Conservation (phyloP, 495 filamentous ascomycete species). For the Podospora australis region DNA sequence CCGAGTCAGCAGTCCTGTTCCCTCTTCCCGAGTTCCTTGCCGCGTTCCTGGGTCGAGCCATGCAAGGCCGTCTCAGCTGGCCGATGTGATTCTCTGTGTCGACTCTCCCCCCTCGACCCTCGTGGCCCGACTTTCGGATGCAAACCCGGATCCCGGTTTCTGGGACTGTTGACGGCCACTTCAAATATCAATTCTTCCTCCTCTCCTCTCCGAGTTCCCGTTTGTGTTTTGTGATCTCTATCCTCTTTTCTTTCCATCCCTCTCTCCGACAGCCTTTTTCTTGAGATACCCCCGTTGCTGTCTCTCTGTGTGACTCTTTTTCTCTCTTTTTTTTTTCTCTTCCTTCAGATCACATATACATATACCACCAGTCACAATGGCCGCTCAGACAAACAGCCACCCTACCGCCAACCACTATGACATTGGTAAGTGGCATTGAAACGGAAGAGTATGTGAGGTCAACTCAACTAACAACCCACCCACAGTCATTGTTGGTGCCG, state of each 20-base stretch:
- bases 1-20: conserved; percentile 5
- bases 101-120: conserved; percentile 1
- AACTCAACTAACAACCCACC: background rate
- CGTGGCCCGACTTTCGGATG: conserved; percentile 18
- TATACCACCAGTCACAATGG: conserved; percentile 14
- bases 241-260: conserved; percentile 1
- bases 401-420: conserved; percentile 25
- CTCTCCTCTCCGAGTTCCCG: background rate
- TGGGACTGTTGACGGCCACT: background rate
- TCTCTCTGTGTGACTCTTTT: background rate
- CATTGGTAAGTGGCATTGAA: conserved; percentile 23
- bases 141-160: conserved; percentile 18
- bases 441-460: background rate
- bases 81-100: no score
- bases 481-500: conserved; percentile 79
- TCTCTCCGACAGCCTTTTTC: background rate
- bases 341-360: conserved; percentile 7
- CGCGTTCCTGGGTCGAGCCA: conserved; percentile 15
- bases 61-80: conserved; percentile 4
- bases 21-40: conserved; percentile 23
- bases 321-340: conserved; percentile 1
- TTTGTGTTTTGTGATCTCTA: conserved; percentile 2
- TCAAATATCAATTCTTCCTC: conserved; percentile 10
- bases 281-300: conserved; percentile 15
- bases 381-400: conserved; percentile 12